phyloP scores from a whole-genome alignment of 2,329 filamentous ascomycete species.

The Phialocephala sp. region DNA sequence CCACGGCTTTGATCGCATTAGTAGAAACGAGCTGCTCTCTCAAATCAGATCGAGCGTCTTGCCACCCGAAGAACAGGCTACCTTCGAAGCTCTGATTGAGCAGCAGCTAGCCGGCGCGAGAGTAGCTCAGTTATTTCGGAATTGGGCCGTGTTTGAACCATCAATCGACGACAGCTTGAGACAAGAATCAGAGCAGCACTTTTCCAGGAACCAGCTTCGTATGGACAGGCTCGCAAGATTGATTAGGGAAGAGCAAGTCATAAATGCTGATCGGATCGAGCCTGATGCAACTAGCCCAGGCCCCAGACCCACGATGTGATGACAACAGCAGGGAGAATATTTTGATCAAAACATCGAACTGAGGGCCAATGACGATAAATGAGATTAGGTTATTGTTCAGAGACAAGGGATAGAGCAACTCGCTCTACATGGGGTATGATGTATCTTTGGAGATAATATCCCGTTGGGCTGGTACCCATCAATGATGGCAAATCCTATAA shows the following conservation, averaged over 20 bases:
- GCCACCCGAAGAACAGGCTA: background rate
- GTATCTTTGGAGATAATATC: too few relatives aligned
- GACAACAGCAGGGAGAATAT: background rate
- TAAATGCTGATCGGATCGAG: background rate
- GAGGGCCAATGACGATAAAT: too few relatives aligned
- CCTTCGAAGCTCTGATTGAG: background rate
- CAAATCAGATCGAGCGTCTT: background rate
- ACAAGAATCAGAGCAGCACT: background rate
- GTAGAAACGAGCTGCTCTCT: background rate
- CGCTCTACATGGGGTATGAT: too few relatives aligned
- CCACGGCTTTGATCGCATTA: too few relatives aligned
- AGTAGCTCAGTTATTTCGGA: background rate
- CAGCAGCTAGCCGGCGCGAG: background rate
- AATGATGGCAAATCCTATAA: too few relatives aligned
- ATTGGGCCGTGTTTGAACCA: conserved; percentile 2
- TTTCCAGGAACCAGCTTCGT: background rate
- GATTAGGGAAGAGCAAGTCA: conserved; percentile 6
- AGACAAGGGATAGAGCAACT: too few relatives aligned
- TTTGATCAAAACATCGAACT: background rate
- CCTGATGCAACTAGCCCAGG: background rate
- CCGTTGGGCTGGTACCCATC: too few relatives aligned
- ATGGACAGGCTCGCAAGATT: background rate
- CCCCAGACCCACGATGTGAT: background rate
- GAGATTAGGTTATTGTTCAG: too few relatives aligned
- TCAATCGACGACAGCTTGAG: background rate